Conservation (phyloP, 768 basidiomycete genomes). For the Lentinula aciculospora region DNA sequence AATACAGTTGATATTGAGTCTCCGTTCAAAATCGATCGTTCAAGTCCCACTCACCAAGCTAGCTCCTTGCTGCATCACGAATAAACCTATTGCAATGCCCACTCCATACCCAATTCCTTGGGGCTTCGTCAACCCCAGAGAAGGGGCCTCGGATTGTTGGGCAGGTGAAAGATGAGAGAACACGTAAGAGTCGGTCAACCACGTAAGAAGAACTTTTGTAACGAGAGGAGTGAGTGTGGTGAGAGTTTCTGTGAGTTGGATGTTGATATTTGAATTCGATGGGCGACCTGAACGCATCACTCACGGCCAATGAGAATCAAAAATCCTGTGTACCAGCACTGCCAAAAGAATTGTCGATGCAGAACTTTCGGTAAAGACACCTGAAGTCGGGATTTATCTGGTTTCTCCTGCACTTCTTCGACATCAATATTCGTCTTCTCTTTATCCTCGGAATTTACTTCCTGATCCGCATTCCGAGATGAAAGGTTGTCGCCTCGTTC, state of each 20-base stretch:
- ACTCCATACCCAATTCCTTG: conserved; percentile 46
- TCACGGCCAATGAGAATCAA: conserved; percentile 7
- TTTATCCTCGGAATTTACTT: neutral
- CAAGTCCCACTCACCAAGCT: neutral
- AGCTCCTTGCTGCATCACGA: conserved; percentile 35
- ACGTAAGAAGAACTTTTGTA: conserved; percentile 40
- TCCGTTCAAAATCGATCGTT: neutral
- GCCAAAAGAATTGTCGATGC: conserved; percentile 6
- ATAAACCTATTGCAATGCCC: conserved; percentile 43
- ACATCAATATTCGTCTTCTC: neutral
- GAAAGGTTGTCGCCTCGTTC: conserved; percentile 23
- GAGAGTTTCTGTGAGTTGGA: conserved; percentile 29
- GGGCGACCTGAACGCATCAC: neutral
- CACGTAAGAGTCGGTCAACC: conserved; percentile 37
- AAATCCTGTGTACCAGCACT: conserved; percentile 10
- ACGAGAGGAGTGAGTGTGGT: conserved; percentile 42
- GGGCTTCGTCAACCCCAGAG: conserved; percentile 24
- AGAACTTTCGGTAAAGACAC: conserved; percentile 9
- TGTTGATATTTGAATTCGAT: neutral
- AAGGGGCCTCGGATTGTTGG: conserved; percentile 16
- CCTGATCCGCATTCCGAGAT: neutral
- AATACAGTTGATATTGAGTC: neutral
- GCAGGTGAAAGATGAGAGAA: conserved; percentile 26
- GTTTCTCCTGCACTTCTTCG: neutral
- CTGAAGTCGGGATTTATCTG: neutral